Evolutionary conservation across 768 basidiomycete species (phyloP), one percentile per base, ranked within the genome.

Genomic region (Exsudoporus frostii): DNA sequence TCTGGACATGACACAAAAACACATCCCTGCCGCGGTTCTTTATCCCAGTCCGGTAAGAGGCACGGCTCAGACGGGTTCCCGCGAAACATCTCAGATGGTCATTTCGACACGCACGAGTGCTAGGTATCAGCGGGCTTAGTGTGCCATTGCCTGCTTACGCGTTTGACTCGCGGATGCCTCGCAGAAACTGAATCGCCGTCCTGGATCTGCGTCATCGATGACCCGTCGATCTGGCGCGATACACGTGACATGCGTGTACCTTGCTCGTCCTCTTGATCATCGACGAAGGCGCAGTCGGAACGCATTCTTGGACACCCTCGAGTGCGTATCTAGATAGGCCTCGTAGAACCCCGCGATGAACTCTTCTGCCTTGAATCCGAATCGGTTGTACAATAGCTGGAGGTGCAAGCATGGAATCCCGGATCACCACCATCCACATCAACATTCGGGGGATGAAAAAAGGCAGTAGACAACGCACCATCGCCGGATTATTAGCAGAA

Each of bases 341-440:
- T 88, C 85, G 58, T 92, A 92, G 61, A 92, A 92, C 19, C 86
- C 88, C 20, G 81, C 82, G 20, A 92, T 77, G 54, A 91, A 91
- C 63, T 88, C 88, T 69, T 92, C 90, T 0, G 88, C 86, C 59
- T 92, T 92, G 77, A 92, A 91, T 25, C 90, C 90, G 60, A 92
- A 91, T 45, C 83, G 84, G 57, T 92, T 92, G 70, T 92, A 92
- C 17, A 92, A 68, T 5, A 91, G 71, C 89, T 90, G 8, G 9
- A 15, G 5, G 5, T 8, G 6, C 19, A 39, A 36, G 15, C 20
- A 6, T 36, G 39, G 1, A 29, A 22, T 27, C 20, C 29, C 10
- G 10, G 9, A 20, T 38, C 30, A 55, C 2, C 33, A 53, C 17
- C 44, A 19, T 56, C 13, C 37, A 22, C 3, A n/a, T 13, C 4